A percentile compares a stretch with the other conserved stretches of the same genome.
These are phyloP conservation scores for Ophiocordyceps camponoti-floridani DNA, from an alignment of 2,329 filamentous ascomycete genomes.

Conservation along the genomic window DNA sequence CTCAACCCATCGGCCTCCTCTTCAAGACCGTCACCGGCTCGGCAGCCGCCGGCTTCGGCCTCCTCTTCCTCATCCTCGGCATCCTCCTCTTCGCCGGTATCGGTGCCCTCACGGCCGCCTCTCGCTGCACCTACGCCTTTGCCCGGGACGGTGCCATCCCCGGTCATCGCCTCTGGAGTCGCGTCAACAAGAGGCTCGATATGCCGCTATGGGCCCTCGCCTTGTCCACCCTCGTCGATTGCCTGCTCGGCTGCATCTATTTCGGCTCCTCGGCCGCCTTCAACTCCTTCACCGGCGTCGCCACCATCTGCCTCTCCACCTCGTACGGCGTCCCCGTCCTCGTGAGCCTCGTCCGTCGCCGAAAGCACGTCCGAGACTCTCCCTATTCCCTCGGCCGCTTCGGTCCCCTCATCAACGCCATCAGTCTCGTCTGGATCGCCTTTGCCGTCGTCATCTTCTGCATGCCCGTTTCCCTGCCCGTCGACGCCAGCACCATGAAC, in stretches of 20 bases:
- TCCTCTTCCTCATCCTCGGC: slow-evolving; percentile 59
- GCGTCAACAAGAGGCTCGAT: slow-evolving; percentile 45
- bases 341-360: slow-evolving; percentile 47
- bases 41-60: slow-evolving; percentile 52
- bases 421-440: slow-evolving; percentile 53
- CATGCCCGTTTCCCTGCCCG: slow-evolving; percentile 48
- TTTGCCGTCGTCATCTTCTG: slow-evolving; percentile 58
- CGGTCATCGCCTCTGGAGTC: slow-evolving; percentile 46
- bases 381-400: slow-evolving; percentile 52
- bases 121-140: slow-evolving; percentile 59
- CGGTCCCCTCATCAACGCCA: slow-evolving; percentile 48
- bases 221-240: slow-evolving; percentile 50
- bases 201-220: slow-evolving; percentile 54
- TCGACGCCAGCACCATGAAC: slow-evolving; percentile 41
- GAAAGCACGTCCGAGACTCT: slow-evolving; percentile 47
- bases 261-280: slow-evolving; percentile 64
- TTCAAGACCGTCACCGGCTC: slow-evolving; percentile 64
- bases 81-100: slow-evolving; percentile 64
- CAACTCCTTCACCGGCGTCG: slow-evolving; percentile 63
- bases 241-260: slow-evolving; percentile 59
- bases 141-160: slow-evolving; percentile 60
- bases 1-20: slow-evolving; percentile 57
- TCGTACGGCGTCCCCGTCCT: slow-evolving; percentile 64
- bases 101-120: slow-evolving; percentile 56
- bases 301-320: slow-evolving; percentile 59